Conservation (phyloP, 495 filamentous ascomycete genomes). For the Aspergillus taichungensis region DNA sequence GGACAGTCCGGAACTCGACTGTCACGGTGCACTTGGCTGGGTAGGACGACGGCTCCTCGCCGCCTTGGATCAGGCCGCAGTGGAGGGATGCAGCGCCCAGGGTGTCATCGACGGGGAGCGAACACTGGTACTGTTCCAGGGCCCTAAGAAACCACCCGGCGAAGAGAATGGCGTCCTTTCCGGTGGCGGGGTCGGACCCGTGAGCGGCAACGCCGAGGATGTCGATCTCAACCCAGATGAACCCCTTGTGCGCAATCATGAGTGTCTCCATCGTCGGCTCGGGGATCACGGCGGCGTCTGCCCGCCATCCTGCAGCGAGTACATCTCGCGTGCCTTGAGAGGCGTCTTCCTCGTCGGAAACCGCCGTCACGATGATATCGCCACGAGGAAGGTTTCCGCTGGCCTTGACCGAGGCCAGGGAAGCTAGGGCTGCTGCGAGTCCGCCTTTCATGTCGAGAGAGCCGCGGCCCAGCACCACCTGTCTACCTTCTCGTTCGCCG, state of each 20-base stretch:
- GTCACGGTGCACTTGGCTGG: slow-evolving; percentile 33
- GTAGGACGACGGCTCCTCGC: slow-evolving; percentile 40
- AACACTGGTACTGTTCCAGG: slow-evolving; percentile 27
- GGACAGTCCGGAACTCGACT: slow-evolving; percentile 36
- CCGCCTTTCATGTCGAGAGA: slow-evolving; percentile 42
- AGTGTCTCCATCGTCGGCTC: slow-evolving; percentile 33
- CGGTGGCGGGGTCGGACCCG: slow-evolving; percentile 31
- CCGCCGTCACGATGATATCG: slow-evolving; percentile 39
- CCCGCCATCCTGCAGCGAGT: slow-evolving; percentile 38
- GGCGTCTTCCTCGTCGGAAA: slow-evolving; percentile 40
- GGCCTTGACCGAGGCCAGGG: slow-evolving; percentile 22
- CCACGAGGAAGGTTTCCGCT: slow-evolving; percentile 20
- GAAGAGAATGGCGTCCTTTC: slow-evolving; percentile 35
- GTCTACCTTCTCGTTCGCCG: slow-evolving; percentile 20
- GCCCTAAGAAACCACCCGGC: slow-evolving; percentile 35
- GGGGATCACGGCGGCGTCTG: slow-evolving; percentile 34
- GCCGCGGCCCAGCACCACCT: slow-evolving; percentile 34
- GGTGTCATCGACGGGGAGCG: slow-evolving; percentile 23
- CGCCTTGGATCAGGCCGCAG: slow-evolving; percentile 36
- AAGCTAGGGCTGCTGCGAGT: slow-evolving; percentile 30
- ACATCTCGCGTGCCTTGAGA: slow-evolving; percentile 38
- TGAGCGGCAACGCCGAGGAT: slow-evolving; percentile 38
- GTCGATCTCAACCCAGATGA: slow-evolving; percentile 38
- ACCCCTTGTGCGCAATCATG: slow-evolving; percentile 37
- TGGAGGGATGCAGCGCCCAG: slow-evolving; percentile 31